These are phyloP conservation scores for Scutellaria barbata DNA, from an alignment of 257 asterid species.

Conservation along the genomic window DNA sequence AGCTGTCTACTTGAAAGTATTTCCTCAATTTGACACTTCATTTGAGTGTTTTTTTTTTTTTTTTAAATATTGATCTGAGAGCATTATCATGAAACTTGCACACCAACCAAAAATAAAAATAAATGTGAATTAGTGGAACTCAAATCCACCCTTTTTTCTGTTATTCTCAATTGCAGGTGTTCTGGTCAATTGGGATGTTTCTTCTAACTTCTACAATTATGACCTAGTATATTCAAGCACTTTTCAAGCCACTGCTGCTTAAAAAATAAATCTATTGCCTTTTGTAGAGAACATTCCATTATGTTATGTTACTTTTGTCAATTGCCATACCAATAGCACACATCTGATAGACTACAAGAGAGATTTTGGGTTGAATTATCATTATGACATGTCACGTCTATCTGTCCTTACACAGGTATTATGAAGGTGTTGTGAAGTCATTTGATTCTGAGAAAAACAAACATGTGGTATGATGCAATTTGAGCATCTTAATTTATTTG, in stretches of 20 bases:
- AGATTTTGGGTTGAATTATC: constrained; percentile 25
- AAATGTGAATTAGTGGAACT: not conserved
- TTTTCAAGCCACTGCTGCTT: constrained; percentile 4
- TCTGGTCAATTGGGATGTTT: not conserved
- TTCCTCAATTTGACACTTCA: too few relatives aligned
- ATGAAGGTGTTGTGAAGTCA: constrained; percentile 87
- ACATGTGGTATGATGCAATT: constrained; percentile 74
- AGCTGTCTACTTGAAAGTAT: too few relatives aligned
- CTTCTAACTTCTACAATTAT: not conserved
- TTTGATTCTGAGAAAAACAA: constrained; percentile 79
- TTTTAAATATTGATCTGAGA: constrained; percentile 3
- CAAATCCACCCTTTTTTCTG: not conserved
- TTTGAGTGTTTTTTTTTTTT: too few relatives aligned
- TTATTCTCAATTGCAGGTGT: not conserved
- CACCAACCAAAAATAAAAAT: not conserved
- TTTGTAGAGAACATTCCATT: not conserved
- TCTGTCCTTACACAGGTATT: constrained; percentile 60
- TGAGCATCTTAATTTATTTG: constrained; percentile 25
- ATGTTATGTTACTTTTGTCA: constrained; percentile 6
- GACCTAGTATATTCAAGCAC: not conserved
- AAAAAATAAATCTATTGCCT: not conserved
- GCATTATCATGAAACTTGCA: not conserved
- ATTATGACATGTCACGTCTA: constrained; percentile 7
- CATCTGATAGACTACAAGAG: not conserved
- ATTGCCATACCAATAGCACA: not conserved